Conservation (phyloP, 2,329 filamentous ascomycete genomes). For the Alternaria atra region DNA sequence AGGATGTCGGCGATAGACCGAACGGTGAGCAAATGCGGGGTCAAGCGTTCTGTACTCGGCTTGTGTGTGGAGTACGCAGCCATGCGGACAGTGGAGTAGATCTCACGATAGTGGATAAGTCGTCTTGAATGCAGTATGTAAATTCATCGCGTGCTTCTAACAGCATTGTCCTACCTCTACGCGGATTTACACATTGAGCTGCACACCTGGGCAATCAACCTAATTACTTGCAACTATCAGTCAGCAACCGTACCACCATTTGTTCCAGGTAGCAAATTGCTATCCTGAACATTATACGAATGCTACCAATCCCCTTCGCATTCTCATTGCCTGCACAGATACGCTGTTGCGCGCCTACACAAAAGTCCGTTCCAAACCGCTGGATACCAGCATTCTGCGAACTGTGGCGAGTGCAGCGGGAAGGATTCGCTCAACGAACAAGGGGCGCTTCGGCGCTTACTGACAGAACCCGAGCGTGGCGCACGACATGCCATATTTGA, state of each 20-base stretch:
- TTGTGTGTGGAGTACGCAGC: background rate
- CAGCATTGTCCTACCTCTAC: background rate
- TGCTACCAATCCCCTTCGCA: background rate
- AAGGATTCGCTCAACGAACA: conserved; percentile 23
- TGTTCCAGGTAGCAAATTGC: background rate
- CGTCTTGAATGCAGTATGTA: background rate
- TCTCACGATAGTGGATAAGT: background rate
- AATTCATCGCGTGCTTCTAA: background rate
- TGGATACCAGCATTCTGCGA: conserved; percentile 3
- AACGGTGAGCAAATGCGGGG: conserved; percentile 1
- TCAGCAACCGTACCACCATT: conserved; percentile 1
- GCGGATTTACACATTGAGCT: background rate
- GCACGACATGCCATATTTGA: background rate
- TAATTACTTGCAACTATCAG: background rate
- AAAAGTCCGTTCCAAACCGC: background rate
- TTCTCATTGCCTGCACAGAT: background rate
- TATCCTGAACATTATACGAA: background rate
- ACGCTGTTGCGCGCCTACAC: background rate
- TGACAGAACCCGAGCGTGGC: conserved; percentile 3
- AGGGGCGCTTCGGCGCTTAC: conserved; percentile 12
- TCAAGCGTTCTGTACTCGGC: background rate
- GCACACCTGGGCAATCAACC: background rate
- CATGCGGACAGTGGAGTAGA: background rate
- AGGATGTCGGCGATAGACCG: conserved; percentile 1
- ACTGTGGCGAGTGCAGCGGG: conserved; percentile 26